Conservation (phyloP, 768 basidiomycete species). For the Boletus edulis region DNA sequence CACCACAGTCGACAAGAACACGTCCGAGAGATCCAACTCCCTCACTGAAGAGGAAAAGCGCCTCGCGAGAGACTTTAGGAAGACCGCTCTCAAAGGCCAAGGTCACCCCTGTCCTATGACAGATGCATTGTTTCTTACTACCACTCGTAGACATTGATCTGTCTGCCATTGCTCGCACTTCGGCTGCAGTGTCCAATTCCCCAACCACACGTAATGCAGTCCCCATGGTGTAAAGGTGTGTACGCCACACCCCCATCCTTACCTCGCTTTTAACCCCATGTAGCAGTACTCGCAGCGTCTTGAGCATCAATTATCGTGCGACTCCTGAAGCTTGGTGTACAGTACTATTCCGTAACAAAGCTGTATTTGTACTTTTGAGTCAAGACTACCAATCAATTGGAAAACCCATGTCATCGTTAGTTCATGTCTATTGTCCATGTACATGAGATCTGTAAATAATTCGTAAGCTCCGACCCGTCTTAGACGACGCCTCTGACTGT, state of each 20-base stretch:
- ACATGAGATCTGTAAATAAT: too few relatives aligned
- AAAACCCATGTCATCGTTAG: too few relatives aligned
- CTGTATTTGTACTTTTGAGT: constrained; percentile 21
- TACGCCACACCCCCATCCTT: neutral
- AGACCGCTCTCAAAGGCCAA: constrained; percentile 64
- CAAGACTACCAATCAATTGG: neutral
- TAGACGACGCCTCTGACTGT: too few relatives aligned
- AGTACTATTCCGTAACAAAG: constrained; percentile 1
- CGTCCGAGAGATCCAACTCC: constrained; percentile 39
- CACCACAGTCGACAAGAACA: constrained; percentile 22
- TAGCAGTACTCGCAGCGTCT: neutral
- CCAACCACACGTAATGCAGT: constrained; percentile 30
- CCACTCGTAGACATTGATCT: constrained; percentile 49
- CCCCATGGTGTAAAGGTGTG: constrained; percentile 21
- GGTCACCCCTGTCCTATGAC: constrained; percentile 31
- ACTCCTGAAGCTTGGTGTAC: neutral
- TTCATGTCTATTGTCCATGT: too few relatives aligned
- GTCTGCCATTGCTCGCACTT: constrained; percentile 79
- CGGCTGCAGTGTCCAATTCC: constrained; percentile 62
- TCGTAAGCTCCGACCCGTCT: too few relatives aligned
- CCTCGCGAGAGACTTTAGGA: constrained; percentile 65
- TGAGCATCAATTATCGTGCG: neutral
- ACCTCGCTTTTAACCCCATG: neutral
- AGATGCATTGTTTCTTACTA: neutral
- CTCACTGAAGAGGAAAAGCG: constrained; percentile 64